phyloP scores from a whole-genome alignment of 2,329 filamentous ascomycete species.

The Ramichloridium luteum region DNA sequence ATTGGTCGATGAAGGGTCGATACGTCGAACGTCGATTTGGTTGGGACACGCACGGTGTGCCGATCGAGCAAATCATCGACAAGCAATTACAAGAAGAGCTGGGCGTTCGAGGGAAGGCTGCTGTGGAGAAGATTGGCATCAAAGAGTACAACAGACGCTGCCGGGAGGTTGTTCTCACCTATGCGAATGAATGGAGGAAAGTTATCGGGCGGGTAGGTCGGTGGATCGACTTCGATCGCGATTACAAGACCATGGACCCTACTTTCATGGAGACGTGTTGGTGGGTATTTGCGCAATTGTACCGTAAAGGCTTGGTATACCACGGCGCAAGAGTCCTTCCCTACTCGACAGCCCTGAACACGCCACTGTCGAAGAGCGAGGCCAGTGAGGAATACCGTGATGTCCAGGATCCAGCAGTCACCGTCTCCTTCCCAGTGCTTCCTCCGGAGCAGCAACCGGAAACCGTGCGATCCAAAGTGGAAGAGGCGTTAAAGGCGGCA shows the following conservation, averaged over 20 bases:
- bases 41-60: slow-evolving; percentile 90
- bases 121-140: slow-evolving; percentile 75
- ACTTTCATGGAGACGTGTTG: slow-evolving; percentile 91
- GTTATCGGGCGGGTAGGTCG: slow-evolving; percentile 81
- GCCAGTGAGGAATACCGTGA: slow-evolving; percentile 92
- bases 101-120: slow-evolving; percentile 75
- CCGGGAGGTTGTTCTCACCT: slow-evolving; percentile 85
- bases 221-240: slow-evolving; percentile 97
- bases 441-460: slow-evolving; percentile 21
- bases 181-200: slow-evolving; percentile 70
- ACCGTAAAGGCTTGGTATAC: slow-evolving; percentile 81
- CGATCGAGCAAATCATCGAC: slow-evolving; percentile 95
- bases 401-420: slow-evolving; percentile 78
- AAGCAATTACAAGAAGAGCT: slow-evolving; percentile 56
- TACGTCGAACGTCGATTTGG: slow-evolving; percentile 88
- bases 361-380: slow-evolving; percentile 85
- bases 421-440: slow-evolving; percentile 74
- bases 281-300: slow-evolving; percentile 94
- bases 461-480: slow-evolving; percentile 15
- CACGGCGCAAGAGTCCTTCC: slow-evolving; percentile 89
- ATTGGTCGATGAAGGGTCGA: slow-evolving; percentile 94
- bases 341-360: slow-evolving; percentile 82
- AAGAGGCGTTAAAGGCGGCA: slow-evolving; percentile 20
- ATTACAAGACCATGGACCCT: slow-evolving; percentile 97
- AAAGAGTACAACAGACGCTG: slow-evolving; percentile 87